A percentile compares a stretch with the other conserved stretches of the same genome.
phyloP scores from a whole-genome alignment of 129 eudicot species.

The Arctium lappa region DNA sequence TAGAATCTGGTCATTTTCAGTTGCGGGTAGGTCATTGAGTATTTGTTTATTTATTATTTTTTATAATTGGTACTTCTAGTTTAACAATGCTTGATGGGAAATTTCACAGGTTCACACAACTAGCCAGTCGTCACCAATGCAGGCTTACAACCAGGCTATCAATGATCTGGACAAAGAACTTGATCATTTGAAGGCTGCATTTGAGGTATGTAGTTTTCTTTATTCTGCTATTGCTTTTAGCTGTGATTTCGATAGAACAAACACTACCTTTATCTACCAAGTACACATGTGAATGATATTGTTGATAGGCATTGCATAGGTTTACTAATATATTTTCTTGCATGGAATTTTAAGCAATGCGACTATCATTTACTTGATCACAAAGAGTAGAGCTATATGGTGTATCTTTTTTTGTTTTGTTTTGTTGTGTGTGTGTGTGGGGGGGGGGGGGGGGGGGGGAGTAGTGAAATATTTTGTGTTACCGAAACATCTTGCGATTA shows the following conservation, averaged over 20 bases:
- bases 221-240: background rate
- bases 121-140: slow-evolving; percentile 83
- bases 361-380: too few species aligned
- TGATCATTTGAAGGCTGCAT: slow-evolving; percentile 63
- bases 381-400: too few species aligned
- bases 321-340: background rate
- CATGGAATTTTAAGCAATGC: too few species aligned
- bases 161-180: slow-evolving; percentile 79
- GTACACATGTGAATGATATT: background rate
- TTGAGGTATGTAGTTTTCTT: slow-evolving; percentile 40
- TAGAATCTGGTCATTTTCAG: background rate
- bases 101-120: slow-evolving; percentile 59
- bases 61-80: background rate
- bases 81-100: background rate
- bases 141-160: slow-evolving; percentile 78
- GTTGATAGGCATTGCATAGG: background rate
- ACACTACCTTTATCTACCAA: background rate
- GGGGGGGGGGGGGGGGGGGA: too few species aligned
- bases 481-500: too few species aligned
- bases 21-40: too few species aligned
- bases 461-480: too few species aligned
- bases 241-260: background rate
- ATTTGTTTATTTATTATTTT: background rate
- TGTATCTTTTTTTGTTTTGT: too few species aligned
- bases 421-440: too few species aligned